Percentiles rank a stretch among this genome's conserved stretches.
Evolutionary conservation across 2,329 filamentous ascomycete species (phyloP).

Genomic region (Fusarium sp.): DNA sequence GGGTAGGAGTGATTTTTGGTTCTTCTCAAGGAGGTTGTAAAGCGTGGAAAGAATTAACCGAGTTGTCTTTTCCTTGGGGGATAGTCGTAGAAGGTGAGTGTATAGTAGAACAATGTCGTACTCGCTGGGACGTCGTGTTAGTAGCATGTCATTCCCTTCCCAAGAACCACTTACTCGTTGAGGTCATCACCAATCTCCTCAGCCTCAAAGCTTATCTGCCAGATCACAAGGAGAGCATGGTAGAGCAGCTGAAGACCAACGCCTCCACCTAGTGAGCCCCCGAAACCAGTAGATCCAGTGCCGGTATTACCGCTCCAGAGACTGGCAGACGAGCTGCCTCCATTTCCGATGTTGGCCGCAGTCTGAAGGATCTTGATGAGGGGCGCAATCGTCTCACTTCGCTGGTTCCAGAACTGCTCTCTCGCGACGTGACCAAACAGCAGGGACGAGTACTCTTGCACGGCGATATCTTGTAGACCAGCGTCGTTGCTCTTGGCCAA

Average conservation of each 20-base stretch:
- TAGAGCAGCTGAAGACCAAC: conserved; percentile 94
- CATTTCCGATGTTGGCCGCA: conserved; percentile 77
- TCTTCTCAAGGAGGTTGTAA: conserved; percentile 80
- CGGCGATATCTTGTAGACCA: conserved; percentile 93
- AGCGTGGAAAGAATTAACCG: conserved; percentile 90
- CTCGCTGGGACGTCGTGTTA: conserved; percentile 63
- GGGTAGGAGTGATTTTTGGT: conserved; percentile 80
- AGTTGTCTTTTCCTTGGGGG: conserved; percentile 98
- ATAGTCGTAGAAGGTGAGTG: conserved; percentile 89
- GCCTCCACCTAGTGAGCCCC: conserved; percentile 76
- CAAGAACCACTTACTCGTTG: conserved; percentile 75
- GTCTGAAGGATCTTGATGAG: conserved; percentile 84
- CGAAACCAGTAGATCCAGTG: conserved; percentile 69
- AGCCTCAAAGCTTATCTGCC: conserved; percentile 97
- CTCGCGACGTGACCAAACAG: conserved; percentile 80
- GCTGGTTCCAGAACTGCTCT: conserved; percentile 89
- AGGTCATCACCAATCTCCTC: conserved; percentile 77
- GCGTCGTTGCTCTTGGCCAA: conserved; percentile 87
- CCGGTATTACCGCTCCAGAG: conserved; percentile 69
- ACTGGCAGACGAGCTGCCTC: conserved; percentile 68
- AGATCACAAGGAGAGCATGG: conserved; percentile 90
- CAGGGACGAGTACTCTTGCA: conserved; percentile 88
- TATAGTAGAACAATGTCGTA: conserved; percentile 93
- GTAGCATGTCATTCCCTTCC: not conserved
- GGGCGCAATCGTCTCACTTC: conserved; percentile 84